Conservation (phyloP, 768 basidiomycete species). For the Leccinum sublutescens region DNA sequence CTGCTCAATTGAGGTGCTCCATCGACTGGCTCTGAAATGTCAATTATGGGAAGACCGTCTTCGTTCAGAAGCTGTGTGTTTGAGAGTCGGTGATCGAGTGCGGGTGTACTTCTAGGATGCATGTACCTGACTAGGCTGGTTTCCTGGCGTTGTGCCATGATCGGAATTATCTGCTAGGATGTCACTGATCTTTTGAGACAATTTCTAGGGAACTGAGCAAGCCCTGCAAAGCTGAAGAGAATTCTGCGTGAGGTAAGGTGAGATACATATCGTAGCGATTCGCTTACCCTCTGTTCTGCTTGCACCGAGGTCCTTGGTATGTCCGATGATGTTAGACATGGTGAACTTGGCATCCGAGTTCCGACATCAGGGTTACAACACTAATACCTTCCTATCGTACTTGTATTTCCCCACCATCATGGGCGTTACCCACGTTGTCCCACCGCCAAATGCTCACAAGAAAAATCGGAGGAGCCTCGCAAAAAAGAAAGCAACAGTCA, state of each 20-base stretch:
- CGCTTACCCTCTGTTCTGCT: conserved; percentile 39
- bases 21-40: conserved; percentile 62
- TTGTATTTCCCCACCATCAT: conserved; percentile 31
- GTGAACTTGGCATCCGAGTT: background rate
- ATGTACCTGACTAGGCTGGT: conserved; percentile 66
- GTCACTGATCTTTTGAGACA: conserved; percentile 61
- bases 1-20: conserved; percentile 21
- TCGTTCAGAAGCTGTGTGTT: conserved; percentile 61
- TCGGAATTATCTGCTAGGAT: conserved; percentile 47
- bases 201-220: conserved; percentile 41
- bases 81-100: conserved; percentile 20
- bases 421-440: conserved; percentile 41
- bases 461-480: conserved; percentile 45
- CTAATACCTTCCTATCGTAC: background rate
- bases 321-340: conserved; percentile 22
- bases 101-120: conserved; percentile 13
- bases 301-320: conserved; percentile 28
- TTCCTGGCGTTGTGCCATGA: conserved; percentile 36
- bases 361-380: conserved; percentile 7
- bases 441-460: conserved; percentile 34
- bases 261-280: background rate
- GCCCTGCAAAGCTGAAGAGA: conserved; percentile 38
- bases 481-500: conserved; percentile 35
- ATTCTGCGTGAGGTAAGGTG: conserved; percentile 8
- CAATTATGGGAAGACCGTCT: conserved; percentile 77